These are phyloP conservation scores for Cryoendolithus antarcticus DNA, from an alignment of 2,329 filamentous ascomycete species.

Conservation along the genomic window DNA sequence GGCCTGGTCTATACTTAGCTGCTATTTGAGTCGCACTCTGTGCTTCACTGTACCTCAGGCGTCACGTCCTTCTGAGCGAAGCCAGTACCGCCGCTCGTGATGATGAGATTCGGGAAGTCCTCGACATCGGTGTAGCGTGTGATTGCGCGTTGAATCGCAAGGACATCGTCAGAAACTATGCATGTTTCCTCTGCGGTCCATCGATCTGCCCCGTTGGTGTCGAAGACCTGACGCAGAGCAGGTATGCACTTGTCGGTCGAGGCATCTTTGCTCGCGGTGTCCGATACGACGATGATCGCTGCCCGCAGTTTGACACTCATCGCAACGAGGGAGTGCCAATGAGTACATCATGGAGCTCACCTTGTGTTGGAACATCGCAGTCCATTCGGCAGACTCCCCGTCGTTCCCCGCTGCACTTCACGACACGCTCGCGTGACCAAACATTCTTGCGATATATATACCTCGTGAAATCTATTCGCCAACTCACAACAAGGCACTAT, in stretches of 20 bases:
- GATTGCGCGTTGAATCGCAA: conserved; percentile 64
- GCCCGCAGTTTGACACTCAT: conserved; percentile 44
- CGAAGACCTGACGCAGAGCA: conserved; percentile 57
- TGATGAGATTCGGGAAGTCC: conserved; percentile 54
- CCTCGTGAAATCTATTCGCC: no score
- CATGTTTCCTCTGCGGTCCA: conserved; percentile 59
- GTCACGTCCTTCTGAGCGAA: conserved; percentile 79
- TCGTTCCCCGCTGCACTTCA: no score
- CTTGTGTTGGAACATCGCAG: no score
- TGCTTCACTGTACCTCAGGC: conserved; percentile 54
- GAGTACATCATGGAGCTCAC: no score
- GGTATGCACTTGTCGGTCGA: conserved; percentile 63
- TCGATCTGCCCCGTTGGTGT: conserved; percentile 49
- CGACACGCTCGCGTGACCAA: no score
- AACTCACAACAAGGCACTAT: no score
- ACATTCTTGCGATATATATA: no score
- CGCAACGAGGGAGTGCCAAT: no score
- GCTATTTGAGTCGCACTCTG: not conserved
- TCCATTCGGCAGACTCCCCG: no score
- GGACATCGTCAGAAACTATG: conserved; percentile 68
- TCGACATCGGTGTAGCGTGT: conserved; percentile 58
- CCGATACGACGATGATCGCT: conserved; percentile 78
- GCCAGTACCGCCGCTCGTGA: conserved; percentile 87
- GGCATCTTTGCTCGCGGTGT: conserved; percentile 71
- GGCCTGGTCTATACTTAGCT: conserved; percentile 40